phyloP scores from a whole-genome alignment of 2,329 filamentous ascomycete genomes.

The Hirsutella minnesotensis region DNA sequence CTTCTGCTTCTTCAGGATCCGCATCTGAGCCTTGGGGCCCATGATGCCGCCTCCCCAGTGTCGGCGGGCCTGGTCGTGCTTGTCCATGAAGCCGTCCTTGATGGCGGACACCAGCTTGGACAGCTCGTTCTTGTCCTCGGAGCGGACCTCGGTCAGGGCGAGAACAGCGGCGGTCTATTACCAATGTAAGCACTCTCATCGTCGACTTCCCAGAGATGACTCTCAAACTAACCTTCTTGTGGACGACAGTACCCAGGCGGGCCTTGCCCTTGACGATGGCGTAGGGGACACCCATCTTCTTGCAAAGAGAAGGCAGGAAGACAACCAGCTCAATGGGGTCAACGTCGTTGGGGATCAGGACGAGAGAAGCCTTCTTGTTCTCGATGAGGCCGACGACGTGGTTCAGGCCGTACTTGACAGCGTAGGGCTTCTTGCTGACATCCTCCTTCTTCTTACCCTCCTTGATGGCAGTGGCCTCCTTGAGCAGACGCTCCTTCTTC shows the following conservation, averaged over 20 bases:
- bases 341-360: conserved; percentile 98
- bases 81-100: conserved; percentile 97
- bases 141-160: conserved; percentile 90
- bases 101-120: conserved; percentile 91
- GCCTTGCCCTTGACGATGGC: conserved; percentile 99
- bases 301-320: conserved; percentile 97
- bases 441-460: conserved; percentile 99
- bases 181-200: neutral
- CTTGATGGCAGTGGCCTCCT: conserved; percentile 95
- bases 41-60: conserved; percentile 99
- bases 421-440: conserved; percentile 98
- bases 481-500: conserved; percentile 99
- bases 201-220: neutral
- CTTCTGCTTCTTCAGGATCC: conserved; percentile 80
- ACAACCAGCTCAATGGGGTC: conserved; percentile 99
- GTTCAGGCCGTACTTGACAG: conserved; percentile 99
- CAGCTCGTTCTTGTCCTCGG: conserved; percentile 96
- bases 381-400: conserved; percentile 94
- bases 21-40: conserved; percentile 81
- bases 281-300: conserved; percentile 99
- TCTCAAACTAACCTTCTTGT: conserved; percentile 73
- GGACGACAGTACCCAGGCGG: conserved; percentile 93
- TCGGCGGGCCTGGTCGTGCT: conserved; percentile 81
- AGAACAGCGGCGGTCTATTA: conserved; percentile 82
- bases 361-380: conserved; percentile 99